phyloP scores from a whole-genome alignment of 495 filamentous ascomycete genomes.

The Tetracladium marchalianum region DNA sequence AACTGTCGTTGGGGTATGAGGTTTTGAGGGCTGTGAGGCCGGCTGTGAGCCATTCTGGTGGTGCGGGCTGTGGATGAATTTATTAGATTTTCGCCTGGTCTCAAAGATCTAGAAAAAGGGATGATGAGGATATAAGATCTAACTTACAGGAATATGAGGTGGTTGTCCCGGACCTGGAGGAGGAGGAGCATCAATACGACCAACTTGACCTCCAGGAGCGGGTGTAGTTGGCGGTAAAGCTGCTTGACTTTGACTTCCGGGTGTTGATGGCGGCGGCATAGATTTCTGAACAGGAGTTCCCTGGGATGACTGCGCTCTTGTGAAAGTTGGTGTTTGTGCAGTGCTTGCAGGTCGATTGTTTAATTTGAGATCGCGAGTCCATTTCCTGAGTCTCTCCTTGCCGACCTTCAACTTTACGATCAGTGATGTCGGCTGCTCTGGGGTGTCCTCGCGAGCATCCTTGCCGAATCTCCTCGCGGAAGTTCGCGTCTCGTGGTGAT shows the following conservation, averaged over 20 bases:
- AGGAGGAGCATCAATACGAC: conserved; percentile 55
- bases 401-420: conserved; percentile 66
- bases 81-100: conserved; percentile 10
- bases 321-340: conserved; percentile 31
- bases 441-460: conserved; percentile 56
- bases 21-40: conserved; percentile 53
- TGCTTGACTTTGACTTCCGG: conserved; percentile 27
- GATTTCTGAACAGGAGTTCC: conserved; percentile 43
- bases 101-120: not conserved
- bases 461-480: conserved; percentile 49
- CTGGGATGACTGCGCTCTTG: conserved; percentile 38
- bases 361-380: conserved; percentile 37
- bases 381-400: conserved; percentile 51
- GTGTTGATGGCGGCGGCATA: conserved; percentile 50
- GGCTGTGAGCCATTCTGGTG: conserved; percentile 67
- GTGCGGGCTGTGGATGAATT: conserved; percentile 48
- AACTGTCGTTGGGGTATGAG: conserved; percentile 63
- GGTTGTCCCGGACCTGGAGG: conserved; percentile 39
- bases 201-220: conserved; percentile 39
- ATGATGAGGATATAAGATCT: not conserved
- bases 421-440: conserved; percentile 50
- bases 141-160: conserved; percentile 44
- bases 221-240: conserved; percentile 23
- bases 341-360: conserved; percentile 21
- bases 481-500: conserved; percentile 65